Conservation (phyloP, 768 basidiomycete genomes). For the Rhizopogon vinicolor region DNA sequence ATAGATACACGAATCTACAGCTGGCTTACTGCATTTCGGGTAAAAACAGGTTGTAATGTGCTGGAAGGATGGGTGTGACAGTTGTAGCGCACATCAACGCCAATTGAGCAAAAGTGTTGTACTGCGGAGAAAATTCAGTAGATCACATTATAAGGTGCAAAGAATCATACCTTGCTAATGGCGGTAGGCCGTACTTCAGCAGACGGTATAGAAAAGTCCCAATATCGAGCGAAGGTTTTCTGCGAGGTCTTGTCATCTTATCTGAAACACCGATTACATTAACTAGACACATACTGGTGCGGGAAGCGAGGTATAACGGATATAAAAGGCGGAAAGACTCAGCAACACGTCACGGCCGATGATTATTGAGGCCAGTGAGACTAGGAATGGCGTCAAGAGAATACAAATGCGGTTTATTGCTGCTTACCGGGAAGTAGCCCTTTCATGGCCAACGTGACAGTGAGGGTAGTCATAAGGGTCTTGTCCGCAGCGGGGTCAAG, state of each 20-base stretch:
- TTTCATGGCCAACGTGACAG: conserved; percentile 78
- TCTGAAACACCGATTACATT: not conserved
- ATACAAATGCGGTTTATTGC: not conserved
- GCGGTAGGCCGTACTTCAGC: conserved; percentile 90
- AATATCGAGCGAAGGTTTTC: conserved; percentile 92
- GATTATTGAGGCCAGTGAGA: conserved; percentile 81
- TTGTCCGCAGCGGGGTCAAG: conserved; percentile 98
- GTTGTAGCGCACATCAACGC: conserved; percentile 88
- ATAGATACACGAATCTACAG: not conserved
- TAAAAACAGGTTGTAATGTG: conserved; percentile 50
- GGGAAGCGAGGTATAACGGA: conserved; percentile 87
- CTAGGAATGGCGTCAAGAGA: conserved; percentile 33
- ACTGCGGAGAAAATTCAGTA: conserved; percentile 34
- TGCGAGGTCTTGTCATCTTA: conserved; percentile 24
- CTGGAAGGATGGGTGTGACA: conserved; percentile 70
- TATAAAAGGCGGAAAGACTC: conserved; percentile 86
- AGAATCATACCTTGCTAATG: conserved; percentile 76
- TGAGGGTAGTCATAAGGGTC: conserved; percentile 89
- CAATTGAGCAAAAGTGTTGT: conserved; percentile 92
- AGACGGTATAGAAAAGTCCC: conserved; percentile 94
- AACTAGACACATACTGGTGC: conserved; percentile 51
- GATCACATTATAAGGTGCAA: not conserved
- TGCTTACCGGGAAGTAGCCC: conserved; percentile 76
- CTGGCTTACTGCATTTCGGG: conserved; percentile 69
- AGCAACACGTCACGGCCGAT: conserved; percentile 86